A percentile compares a stretch with the other conserved stretches of the same genome.
Conservation (phyloP, 371 early-diverging fungal genomes). For the Capniomyces stellatus region DNA sequence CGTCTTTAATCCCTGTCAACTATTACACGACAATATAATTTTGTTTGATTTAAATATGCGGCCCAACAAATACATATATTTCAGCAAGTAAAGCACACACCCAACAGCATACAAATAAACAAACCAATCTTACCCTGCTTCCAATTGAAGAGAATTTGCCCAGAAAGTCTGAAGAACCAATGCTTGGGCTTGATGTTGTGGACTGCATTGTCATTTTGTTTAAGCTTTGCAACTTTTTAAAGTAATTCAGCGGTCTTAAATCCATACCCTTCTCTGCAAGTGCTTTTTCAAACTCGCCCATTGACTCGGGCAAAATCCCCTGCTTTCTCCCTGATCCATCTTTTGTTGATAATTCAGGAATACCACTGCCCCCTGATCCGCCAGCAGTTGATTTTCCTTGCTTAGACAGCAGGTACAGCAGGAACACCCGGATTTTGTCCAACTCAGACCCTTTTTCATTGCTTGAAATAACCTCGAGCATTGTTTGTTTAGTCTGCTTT, state of each 20-base stretch:
- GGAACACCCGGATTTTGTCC: slow-evolving; percentile 83
- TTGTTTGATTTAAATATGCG: too few relatives aligned
- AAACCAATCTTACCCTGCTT: slow-evolving; percentile 38
- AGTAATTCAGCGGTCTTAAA: slow-evolving; percentile 49
- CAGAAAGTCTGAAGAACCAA: slow-evolving; percentile 27
- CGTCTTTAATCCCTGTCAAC: slow-evolving; percentile 49
- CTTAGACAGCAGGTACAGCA: slow-evolving; percentile 57
- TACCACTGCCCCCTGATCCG: background rate
- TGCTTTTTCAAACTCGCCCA: slow-evolving; percentile 65
- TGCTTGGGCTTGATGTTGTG: background rate
- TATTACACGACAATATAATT: too few relatives aligned
- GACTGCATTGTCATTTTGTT: slow-evolving; percentile 21
- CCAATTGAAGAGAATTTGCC: slow-evolving; percentile 65
- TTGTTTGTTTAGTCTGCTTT: slow-evolving; percentile 40
- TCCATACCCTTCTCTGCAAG: slow-evolving; percentile 56
- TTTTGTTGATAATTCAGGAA: background rate
- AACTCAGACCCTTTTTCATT: slow-evolving; percentile 51
- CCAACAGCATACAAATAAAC: background rate
- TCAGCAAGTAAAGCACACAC: too few relatives aligned
- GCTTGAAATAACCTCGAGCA: slow-evolving; percentile 71
- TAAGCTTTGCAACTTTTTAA: slow-evolving; percentile 39
- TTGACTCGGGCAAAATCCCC: background rate
- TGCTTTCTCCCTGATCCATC: background rate
- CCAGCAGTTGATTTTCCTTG: slow-evolving; percentile 36
- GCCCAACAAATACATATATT: too few relatives aligned